These are phyloP conservation scores for Mucor mucedo DNA, from an alignment of 371 early-diverging fungal species.

Conservation along the genomic window DNA sequence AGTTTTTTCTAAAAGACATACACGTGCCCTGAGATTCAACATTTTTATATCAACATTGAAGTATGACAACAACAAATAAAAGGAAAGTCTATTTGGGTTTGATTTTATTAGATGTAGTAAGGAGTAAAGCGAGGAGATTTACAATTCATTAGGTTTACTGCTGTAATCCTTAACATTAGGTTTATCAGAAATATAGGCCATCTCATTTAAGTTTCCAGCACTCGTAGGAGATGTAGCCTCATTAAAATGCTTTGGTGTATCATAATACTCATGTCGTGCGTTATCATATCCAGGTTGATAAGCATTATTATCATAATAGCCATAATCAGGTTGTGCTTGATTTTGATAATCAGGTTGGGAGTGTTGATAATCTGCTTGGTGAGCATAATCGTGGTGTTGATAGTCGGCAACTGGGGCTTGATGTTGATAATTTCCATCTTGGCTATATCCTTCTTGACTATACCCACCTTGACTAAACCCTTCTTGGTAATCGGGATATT, in stretches of 20 bases:
- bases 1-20: too few species aligned
- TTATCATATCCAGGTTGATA: constrained; percentile 26
- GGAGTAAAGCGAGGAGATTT: background rate
- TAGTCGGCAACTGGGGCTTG: constrained; percentile 1
- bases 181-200: constrained; percentile 5
- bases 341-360: background rate
- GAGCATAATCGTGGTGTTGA: constrained; percentile 22
- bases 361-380: constrained; percentile 12
- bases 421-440: constrained; percentile 5
- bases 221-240: constrained; percentile 18
- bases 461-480: constrained; percentile 27
- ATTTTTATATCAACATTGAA: constrained; percentile 5
- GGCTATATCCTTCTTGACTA: constrained; percentile 20
- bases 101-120: background rate
- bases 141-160: constrained; percentile 26
- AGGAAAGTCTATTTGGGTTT: background rate
- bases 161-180: constrained; percentile 23
- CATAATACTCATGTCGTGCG: constrained; percentile 13
- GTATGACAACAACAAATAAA: constrained; percentile 11
- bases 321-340: background rate
- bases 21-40: too few species aligned
- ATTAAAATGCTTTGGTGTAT: constrained; percentile 7
- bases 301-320: constrained; percentile 4
- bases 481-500: constrained; percentile 22
- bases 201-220: constrained; percentile 23